phyloP scores from a whole-genome alignment of 208 protist genomes.

The Lotmaria passim region DNA sequence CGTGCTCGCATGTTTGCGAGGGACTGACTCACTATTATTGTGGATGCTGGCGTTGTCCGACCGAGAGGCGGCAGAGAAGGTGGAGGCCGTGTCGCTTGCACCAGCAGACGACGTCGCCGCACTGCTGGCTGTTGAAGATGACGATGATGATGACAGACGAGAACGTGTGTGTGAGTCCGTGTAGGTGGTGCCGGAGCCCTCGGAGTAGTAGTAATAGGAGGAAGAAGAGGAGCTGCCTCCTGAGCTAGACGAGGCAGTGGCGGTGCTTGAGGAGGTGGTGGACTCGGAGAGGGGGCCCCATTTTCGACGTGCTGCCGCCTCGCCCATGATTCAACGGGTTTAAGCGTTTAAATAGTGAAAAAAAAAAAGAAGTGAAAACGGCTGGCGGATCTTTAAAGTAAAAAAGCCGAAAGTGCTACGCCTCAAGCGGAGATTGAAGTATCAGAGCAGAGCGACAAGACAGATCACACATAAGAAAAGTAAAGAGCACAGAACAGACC shows the following conservation, averaged over 20 bases:
- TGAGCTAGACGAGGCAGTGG: constrained; percentile 3
- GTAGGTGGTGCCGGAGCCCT: constrained; percentile 10
- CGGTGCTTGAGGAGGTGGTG: constrained; percentile 6
- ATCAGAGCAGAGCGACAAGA: too few species aligned
- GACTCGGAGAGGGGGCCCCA: not conserved
- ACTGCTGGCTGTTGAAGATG: not conserved
- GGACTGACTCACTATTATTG: not conserved
- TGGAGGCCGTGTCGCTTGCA: constrained; percentile 2
- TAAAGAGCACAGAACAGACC: not conserved
- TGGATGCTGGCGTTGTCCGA: not conserved
- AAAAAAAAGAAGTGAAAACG: not conserved
- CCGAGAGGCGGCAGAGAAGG: constrained; percentile 8
- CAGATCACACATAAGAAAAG: too few species aligned
- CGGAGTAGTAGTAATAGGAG: too few species aligned
- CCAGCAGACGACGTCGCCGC: not conserved
- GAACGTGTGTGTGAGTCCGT: not conserved
- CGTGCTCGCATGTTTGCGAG: too few species aligned
- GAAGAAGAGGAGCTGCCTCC: too few species aligned
- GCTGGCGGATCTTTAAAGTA: too few species aligned
- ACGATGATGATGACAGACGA: not conserved
- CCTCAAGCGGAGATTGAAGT: too few species aligned
- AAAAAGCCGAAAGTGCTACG: too few species aligned
- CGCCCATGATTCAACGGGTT: not conserved
- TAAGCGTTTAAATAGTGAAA: not conserved
- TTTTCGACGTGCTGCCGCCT: not conserved